A percentile compares a stretch with the other conserved stretches of the same genome.
phyloP scores from a whole-genome alignment of 2,329 filamentous ascomycete genomes.

The Mycosphaerella sp. region DNA sequence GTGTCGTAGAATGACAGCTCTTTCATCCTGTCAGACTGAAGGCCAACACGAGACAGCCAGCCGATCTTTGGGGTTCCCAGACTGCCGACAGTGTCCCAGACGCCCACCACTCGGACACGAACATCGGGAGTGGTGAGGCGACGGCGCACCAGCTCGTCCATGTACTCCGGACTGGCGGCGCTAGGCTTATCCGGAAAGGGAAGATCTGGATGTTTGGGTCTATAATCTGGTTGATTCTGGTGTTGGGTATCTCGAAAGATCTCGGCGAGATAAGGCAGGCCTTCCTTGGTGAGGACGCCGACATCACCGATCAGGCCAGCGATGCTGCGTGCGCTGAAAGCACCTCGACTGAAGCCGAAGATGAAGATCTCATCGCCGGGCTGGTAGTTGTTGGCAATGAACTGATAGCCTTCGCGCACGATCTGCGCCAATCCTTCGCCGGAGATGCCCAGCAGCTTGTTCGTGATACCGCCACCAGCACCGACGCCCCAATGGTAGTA shows the following conservation, averaged over 20 bases:
- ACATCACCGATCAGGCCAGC: slow-evolving; percentile 42
- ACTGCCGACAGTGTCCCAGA: slow-evolving; percentile 43
- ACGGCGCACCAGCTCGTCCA: slow-evolving; percentile 35
- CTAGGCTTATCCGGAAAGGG: slow-evolving; percentile 46
- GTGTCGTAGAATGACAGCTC: slow-evolving; percentile 47
- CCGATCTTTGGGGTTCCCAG: slow-evolving; percentile 45
- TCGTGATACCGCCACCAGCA: slow-evolving; percentile 39
- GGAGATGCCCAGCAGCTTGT: slow-evolving; percentile 32
- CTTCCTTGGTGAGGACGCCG: slow-evolving; percentile 46
- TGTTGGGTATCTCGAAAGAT: slow-evolving; percentile 44
- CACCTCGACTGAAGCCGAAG: slow-evolving; percentile 46
- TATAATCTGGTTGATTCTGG: slow-evolving; percentile 39
- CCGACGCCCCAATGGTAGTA: slow-evolving; percentile 49
- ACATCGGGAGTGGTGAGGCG: slow-evolving; percentile 34
- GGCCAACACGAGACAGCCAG: slow-evolving; percentile 33
- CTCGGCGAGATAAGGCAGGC: slow-evolving; percentile 42
- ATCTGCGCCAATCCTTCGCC: slow-evolving; percentile 34
- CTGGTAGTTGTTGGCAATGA: slow-evolving; percentile 50
- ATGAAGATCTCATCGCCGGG: slow-evolving; percentile 48
- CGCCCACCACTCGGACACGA: slow-evolving; percentile 40
- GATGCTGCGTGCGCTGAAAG: slow-evolving; percentile 43
- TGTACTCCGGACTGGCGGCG: slow-evolving; percentile 39
- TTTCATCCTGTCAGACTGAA: slow-evolving; percentile 32
- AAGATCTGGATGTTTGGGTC: slow-evolving; percentile 41
- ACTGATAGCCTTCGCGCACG: slow-evolving; percentile 46